These are phyloP conservation scores for Naganishia kalamii DNA, from an alignment of 768 basidiomycete species.

Conservation along the genomic window DNA sequence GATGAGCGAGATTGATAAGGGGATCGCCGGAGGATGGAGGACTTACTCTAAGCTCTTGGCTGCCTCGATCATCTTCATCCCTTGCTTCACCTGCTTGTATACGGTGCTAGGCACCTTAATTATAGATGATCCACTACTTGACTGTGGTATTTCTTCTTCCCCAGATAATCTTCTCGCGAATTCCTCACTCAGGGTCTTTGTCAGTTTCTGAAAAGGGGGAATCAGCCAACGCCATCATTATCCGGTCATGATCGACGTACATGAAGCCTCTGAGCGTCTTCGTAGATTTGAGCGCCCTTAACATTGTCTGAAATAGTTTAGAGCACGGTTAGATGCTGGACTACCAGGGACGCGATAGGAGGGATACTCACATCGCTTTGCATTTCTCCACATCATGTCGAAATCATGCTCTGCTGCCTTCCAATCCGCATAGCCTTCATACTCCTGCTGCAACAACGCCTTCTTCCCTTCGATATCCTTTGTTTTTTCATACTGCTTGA, in stretches of 20 bases:
- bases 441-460: conserved; percentile 1
- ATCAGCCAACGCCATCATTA: too few species aligned
- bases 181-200: conserved; percentile 8
- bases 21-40: neutral
- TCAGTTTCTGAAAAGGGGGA: conserved; percentile 16
- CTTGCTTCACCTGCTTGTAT: conserved; percentile 39
- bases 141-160: neutral
- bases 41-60: conserved; percentile 38
- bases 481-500: conserved; percentile 14
- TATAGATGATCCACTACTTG: conserved; percentile 26
- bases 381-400: conserved; percentile 43
- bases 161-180: neutral
- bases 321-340: neutral
- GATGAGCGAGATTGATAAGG: neutral
- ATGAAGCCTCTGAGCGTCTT: conserved; percentile 42
- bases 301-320: conserved; percentile 33
- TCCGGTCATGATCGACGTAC: conserved; percentile 52
- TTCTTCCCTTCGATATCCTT: neutral
- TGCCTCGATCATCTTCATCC: conserved; percentile 32
- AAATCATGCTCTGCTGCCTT: conserved; percentile 38
- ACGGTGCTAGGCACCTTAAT: neutral
- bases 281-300: conserved; percentile 39
- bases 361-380: conserved; percentile 42
- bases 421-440: conserved; percentile 33
- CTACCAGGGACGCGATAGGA: conserved; percentile 25